These are phyloP conservation scores for Dendrobium huoshanense DNA, from an alignment of 106 monocot genomes.

Conservation along the genomic window DNA sequence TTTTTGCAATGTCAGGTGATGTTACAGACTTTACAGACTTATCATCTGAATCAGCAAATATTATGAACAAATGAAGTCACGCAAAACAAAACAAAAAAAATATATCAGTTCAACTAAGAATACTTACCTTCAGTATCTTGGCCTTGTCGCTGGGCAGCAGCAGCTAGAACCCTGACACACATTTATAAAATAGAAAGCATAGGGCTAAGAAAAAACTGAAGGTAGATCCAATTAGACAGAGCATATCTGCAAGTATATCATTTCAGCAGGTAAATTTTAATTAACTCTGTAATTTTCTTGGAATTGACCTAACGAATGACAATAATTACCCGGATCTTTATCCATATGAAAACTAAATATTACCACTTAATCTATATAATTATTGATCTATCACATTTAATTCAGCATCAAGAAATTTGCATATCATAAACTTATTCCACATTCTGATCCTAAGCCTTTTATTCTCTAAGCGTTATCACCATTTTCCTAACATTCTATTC, in stretches of 20 bases:
- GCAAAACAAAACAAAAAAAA: neutral
- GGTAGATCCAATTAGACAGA: neutral
- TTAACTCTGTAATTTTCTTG: neutral
- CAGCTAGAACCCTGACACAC: constrained; percentile 61
- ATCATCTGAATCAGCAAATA: constrained; percentile 22
- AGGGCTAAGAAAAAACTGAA: neutral
- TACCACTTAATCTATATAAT: neutral
- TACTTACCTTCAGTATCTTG: constrained; percentile 66
- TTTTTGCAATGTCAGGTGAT: constrained; percentile 33
- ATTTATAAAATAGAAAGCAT: constrained; percentile 4
- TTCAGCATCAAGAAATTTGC: neutral
- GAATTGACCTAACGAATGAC: neutral
- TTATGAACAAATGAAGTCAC: neutral
- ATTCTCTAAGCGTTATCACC: neutral
- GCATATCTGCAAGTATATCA: neutral
- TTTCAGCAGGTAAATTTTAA: neutral
- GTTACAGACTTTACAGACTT: constrained; percentile 37
- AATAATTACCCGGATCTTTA: neutral
- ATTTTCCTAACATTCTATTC: neutral
- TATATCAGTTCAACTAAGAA: neutral
- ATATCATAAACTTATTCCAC: neutral
- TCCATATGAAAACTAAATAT: neutral
- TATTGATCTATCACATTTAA: neutral
- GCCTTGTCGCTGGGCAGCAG: constrained; percentile 63
- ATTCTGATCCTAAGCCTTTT: neutral